Percentiles rank a stretch among this genome's conserved stretches.
These are phyloP conservation scores for Mycena polygramma DNA, from an alignment of 768 basidiomycete genomes.

Conservation along the genomic window DNA sequence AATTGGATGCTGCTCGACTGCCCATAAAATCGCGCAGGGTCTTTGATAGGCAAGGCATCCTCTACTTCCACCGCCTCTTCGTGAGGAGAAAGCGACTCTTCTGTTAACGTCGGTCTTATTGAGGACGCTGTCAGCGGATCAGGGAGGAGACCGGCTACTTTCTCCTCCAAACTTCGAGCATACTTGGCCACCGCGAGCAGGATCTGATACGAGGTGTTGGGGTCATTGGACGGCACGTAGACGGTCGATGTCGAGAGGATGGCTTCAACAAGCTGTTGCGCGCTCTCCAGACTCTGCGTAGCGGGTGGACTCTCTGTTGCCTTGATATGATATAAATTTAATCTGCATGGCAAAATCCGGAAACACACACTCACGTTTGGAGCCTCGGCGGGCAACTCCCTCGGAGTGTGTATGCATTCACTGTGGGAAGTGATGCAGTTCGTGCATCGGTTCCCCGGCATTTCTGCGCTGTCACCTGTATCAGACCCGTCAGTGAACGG, in stretches of 20 bases:
- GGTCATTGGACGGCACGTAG: slow-evolving; percentile 13
- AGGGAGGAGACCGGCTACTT: neutral
- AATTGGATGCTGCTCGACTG: slow-evolving; percentile 20
- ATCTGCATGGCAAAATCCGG: neutral
- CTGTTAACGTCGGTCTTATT: too few species aligned
- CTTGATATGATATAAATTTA: neutral
- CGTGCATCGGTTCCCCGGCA: slow-evolving; percentile 65
- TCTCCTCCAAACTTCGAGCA: slow-evolving; percentile 15
- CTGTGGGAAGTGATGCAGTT: slow-evolving; percentile 63
- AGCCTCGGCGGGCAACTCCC: slow-evolving; percentile 51
- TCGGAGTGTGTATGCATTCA: slow-evolving; percentile 70
- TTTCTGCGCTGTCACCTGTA: slow-evolving; percentile 69
- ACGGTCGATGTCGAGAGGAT: slow-evolving; percentile 18
- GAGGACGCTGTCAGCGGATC: neutral
- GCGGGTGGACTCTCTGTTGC: neutral
- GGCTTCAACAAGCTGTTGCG: slow-evolving; percentile 3
- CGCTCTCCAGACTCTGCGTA: neutral
- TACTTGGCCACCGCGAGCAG: slow-evolving; percentile 9
- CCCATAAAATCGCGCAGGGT: slow-evolving; percentile 7
- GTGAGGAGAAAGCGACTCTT: too few species aligned
- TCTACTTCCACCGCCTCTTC: neutral
- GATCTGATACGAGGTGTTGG: neutral
- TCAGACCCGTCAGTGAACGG: neutral
- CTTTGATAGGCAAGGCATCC: neutral
- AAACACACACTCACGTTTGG: neutral